Conservation (phyloP, 768 basidiomycete genomes). For the Flagelloscypha sp. region DNA sequence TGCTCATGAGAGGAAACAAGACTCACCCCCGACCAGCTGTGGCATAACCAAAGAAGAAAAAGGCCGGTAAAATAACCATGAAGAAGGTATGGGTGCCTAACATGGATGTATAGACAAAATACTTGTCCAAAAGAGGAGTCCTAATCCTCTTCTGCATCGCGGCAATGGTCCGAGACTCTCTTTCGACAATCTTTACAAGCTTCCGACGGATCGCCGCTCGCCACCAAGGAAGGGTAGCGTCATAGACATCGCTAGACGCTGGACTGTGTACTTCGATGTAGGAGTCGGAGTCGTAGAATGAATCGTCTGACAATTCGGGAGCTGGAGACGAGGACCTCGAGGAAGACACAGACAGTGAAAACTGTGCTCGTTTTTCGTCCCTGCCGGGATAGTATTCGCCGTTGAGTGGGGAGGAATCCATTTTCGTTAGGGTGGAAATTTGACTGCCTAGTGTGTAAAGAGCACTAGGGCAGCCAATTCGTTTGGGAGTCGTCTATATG, state of each 20-base stretch:
- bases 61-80: constrained; percentile 77
- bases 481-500: too few relatives aligned
- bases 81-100: constrained; percentile 89
- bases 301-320: too few relatives aligned
- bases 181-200: constrained; percentile 44
- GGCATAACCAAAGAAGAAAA: constrained; percentile 82
- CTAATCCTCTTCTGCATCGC: constrained; percentile 63
- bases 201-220: constrained; percentile 47
- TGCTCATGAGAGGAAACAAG: neutral
- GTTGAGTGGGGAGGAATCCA: too few relatives aligned
- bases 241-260: constrained; percentile 55
- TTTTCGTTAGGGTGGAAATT: too few relatives aligned
- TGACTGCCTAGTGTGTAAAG: too few relatives aligned
- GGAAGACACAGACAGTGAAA: too few relatives aligned
- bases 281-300: too few relatives aligned
- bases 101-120: constrained; percentile 77
- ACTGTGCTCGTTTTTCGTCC: too few relatives aligned
- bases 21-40: constrained; percentile 69
- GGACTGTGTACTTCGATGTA: too few relatives aligned
- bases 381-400: too few relatives aligned
- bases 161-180: constrained; percentile 56
- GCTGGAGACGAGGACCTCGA: too few relatives aligned
- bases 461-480: too few relatives aligned
- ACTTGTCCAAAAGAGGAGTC: constrained; percentile 61
- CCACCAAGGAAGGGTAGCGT: constrained; percentile 57